A percentile compares a stretch with the other conserved stretches of the same genome.
These are phyloP conservation scores for Aspergillus latus DNA, from an alignment of 2,329 filamentous ascomycete species.

Conservation along the genomic window DNA sequence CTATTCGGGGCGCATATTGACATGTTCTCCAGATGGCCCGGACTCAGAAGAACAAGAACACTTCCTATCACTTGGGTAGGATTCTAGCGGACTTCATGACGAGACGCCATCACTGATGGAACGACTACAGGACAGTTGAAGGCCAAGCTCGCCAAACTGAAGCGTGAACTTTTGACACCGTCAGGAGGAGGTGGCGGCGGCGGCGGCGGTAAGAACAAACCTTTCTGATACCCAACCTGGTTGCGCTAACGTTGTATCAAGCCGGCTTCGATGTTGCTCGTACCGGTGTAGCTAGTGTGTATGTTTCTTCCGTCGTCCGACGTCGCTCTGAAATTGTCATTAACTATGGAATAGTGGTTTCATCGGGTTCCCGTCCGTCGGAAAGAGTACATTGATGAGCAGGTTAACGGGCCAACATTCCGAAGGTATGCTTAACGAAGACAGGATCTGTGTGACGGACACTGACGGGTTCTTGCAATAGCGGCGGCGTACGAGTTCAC, in stretches of 20 bases:
- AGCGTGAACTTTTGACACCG: conserved; percentile 90
- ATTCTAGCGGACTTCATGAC: neutral
- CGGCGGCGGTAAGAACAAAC: conserved; percentile 49
- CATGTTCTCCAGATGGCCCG: conserved; percentile 70
- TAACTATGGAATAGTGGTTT: conserved; percentile 60
- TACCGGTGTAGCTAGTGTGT: conserved; percentile 92
- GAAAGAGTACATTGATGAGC: conserved; percentile 97
- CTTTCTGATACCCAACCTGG: neutral
- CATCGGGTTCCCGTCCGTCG: conserved; percentile 96
- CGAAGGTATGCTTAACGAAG: conserved; percentile 70
- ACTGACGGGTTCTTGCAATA: conserved; percentile 28
- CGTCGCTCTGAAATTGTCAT: neutral
- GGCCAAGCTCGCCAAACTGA: conserved; percentile 96
- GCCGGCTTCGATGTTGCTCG: conserved; percentile 95
- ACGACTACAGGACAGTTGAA: conserved; percentile 71
- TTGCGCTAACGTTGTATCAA: conserved; percentile 26
- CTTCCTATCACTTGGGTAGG: conserved; percentile 80
- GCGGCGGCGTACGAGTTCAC: conserved; percentile 98
- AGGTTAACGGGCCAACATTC: conserved; percentile 93
- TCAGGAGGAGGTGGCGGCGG: conserved; percentile 75
- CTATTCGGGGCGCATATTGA: conserved; percentile 15
- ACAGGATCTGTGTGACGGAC: conserved; percentile 86
- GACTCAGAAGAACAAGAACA: conserved; percentile 97
- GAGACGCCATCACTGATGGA: conserved; percentile 22
- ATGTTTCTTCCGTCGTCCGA: conserved; percentile 32